Conservation (phyloP, 768 basidiomycete genomes). For the Kwoniella dejecticola region DNA sequence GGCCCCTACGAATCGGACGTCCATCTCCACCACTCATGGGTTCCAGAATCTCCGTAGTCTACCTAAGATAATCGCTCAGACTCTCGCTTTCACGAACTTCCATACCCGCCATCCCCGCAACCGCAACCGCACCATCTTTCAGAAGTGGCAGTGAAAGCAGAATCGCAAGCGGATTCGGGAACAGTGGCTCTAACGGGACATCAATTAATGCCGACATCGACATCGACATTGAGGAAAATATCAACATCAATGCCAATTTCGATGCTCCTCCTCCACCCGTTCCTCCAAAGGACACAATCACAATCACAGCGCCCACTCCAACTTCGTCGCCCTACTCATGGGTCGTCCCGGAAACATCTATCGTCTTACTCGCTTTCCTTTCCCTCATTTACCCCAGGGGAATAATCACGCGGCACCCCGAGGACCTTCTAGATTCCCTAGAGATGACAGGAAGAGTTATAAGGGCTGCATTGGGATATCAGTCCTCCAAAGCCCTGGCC, state of each 20-base stretch:
- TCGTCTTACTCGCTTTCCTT: constrained; percentile 43
- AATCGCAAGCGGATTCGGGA: too few relatives aligned
- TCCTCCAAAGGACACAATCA: constrained; percentile 26
- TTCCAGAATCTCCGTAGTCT: constrained; percentile 28
- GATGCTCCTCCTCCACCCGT: constrained; percentile 24
- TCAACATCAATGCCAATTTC: too few relatives aligned
- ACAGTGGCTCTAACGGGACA: too few relatives aligned
- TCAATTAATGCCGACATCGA: too few relatives aligned
- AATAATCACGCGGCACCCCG: constrained; percentile 17
- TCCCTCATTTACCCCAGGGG: constrained; percentile 43
- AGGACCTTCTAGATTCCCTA: constrained; percentile 15
- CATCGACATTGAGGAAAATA: constrained; percentile 1
- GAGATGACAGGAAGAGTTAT: constrained; percentile 40
- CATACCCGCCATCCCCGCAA: background rate
- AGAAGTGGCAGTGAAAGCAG: too few relatives aligned
- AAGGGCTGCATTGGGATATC: constrained; percentile 47
- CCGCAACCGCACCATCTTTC: too few relatives aligned
- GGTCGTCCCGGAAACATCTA: constrained; percentile 43
- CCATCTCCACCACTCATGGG: background rate
- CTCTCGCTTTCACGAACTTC: constrained; percentile 1
- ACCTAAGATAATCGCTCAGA: constrained; percentile 34
- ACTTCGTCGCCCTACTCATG: constrained; percentile 45
- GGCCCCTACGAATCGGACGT: background rate
- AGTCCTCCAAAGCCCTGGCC: constrained; percentile 36
- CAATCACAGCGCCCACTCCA: constrained; percentile 45